Evolutionary conservation across 805 yeast genomes (phyloP), one percentile per base, ranked within the genome.

Genomic region (Torulaspora indica): DNA sequence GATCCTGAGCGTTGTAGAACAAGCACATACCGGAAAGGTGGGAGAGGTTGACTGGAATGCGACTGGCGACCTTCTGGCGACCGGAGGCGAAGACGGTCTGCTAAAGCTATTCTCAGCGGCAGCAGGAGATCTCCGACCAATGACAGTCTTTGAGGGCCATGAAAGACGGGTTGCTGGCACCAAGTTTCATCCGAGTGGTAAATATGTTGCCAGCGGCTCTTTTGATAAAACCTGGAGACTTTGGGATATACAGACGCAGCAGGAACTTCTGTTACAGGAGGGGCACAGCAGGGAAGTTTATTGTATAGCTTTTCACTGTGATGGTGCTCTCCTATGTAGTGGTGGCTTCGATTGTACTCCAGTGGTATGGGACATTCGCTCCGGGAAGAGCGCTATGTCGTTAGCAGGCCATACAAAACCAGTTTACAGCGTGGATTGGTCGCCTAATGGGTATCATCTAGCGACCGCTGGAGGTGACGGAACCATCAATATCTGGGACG

Each of bases 391-490:
- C 0, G 72, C 85, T 1, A 70, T 77, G 60, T 63, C 71, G 8
- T 62, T 88, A 3, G 69, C 72, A 23, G 85, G 85, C 1, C 98
- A 93, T 63, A 74, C 77, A 5, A 75, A 79, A 46, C 88, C 86
- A 0, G 76, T 91, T 0, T 79, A 85, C 61, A 68, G 81, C 1
- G 58, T 82, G 35, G 87, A 77, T 51, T 91, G 95, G 85, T 71
- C 90, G 3, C 72, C 76, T 1, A 82, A 85, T 63, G 95, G 96
- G 1, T 74, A 74, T 53, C 81, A 82, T 40, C 55, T 88, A 3
- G 89, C 89, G 2, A 81, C 91, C 0, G 97, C 90, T 2, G 80
- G 95, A 46, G 91, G 84, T 0, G 98, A 91, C 64, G 79, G 88
- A 24, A 67, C 79, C 1, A 74, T 88, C 8, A 83, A 84, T 55